Evolutionary conservation across 2,329 filamentous ascomycete species (phyloP), one percentile per base, ranked within the genome.

Genomic region (Fusarium tanahbumbuense): DNA sequence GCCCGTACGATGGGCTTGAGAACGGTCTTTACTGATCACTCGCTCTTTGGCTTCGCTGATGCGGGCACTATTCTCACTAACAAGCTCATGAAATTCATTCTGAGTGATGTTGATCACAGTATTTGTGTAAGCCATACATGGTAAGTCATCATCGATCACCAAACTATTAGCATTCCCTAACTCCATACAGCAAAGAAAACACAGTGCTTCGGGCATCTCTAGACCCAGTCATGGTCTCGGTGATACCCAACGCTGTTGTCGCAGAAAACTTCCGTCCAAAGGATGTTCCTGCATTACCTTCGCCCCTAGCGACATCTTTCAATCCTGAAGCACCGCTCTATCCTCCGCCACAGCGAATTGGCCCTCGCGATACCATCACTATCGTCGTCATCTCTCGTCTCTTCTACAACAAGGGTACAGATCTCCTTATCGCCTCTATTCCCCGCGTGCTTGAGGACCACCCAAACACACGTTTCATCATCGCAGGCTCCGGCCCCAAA

Each of bases 61-160:
- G 94, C 96, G 1, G 93, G 89, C 2, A 98, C 95, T 71, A 99
- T 99, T 69, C 84, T 99, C 63, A 97, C 95, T 32, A 99, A 99
- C 79, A 99, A 99, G 83, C 84, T 99, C 41, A 86, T 99, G 59
- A 99, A 99, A 79, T 99, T 99, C 77, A 95, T 90, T 0, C 80
- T 99, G 70, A 98, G 95, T 78, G 96, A 99, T 78, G 94, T 99
- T 16, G 96, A 98, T 77, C 96, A 99, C 85, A 94, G 97, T 67
- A 97, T 99, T 48, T 99, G 96, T 76, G 96, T 99, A 75, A 98
- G 94, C 81, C 94, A 99, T 84, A 99, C 96, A 41, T 98, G 95
- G 94, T 96, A 83, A 69, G 86, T 41, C 10, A 34, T 70, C 18
- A 28, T 70, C 13, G 11, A 11, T 22, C 6, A 22, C 12, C 2